A percentile compares a stretch with the other conserved stretches of the same genome.
Evolutionary conservation across 2,329 filamentous ascomycete species (phyloP).

Genomic region (Beauveria pseudobassiana): DNA sequence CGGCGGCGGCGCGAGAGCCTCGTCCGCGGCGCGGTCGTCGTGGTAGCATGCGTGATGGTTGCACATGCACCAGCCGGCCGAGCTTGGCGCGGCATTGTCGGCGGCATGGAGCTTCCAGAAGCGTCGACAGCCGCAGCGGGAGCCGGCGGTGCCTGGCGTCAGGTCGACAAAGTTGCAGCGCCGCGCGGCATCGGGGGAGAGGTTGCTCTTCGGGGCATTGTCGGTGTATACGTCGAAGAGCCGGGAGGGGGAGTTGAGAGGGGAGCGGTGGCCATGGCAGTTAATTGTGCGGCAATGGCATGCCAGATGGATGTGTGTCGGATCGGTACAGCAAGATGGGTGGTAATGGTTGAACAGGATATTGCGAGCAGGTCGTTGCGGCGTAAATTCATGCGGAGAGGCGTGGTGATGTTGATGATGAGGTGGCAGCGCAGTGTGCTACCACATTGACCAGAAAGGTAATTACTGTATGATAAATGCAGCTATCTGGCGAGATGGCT

Average conservation of each 20-base stretch:
- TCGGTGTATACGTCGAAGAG: conserved; percentile 52
- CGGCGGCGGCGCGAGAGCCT: conserved; percentile 9
- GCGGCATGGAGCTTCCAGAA: conserved; percentile 45
- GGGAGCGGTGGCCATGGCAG: conserved; percentile 41
- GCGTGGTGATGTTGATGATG: neutral
- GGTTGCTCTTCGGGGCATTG: conserved; percentile 22
- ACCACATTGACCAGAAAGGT: neutral
- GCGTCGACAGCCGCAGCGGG: conserved; percentile 52
- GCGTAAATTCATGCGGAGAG: neutral
- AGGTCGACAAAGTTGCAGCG: conserved; percentile 52
- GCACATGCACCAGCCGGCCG: conserved; percentile 52
- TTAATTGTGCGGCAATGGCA: conserved; percentile 35
- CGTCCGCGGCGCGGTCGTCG: conserved; percentile 34
- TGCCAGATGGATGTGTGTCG: neutral
- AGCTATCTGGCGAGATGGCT: neutral
- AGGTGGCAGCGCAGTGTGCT: neutral
- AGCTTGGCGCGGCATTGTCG: conserved; percentile 29
- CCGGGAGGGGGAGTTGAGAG: conserved; percentile 33
- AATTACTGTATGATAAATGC: neutral
- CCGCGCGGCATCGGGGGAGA: conserved; percentile 39
- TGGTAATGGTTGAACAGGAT: neutral
- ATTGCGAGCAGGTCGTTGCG: neutral
- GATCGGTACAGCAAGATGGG: neutral
- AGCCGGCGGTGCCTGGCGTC: conserved; percentile 41
- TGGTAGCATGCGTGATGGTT: conserved; percentile 56